Base-by-base conservation (phyloP, 768 basidiomycete genomes). In the Chalciporus chontae region DNA sequence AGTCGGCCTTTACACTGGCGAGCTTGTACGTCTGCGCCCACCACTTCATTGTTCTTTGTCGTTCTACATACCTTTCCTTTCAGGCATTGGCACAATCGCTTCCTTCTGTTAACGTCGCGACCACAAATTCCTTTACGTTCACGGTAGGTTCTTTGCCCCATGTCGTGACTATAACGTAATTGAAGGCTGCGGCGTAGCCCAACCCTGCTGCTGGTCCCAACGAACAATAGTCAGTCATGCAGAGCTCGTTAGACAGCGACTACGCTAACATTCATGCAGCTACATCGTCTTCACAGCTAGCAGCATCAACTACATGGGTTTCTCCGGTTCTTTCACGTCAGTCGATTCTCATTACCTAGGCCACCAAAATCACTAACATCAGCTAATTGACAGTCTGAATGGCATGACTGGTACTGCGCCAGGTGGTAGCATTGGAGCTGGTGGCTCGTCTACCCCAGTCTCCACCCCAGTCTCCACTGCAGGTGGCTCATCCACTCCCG, bases 1-100 rank as follows among this genome's bases (percentile, higher is more conserved):
- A 3, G 74, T 85, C 45, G 83, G 71, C 1, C 66, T 90, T 27
- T 89, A 78, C 54, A 74, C 73, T n/a, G 82, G 81, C 8, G 61
- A 76, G 8, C 62, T 72, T 67, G 84, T 83, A 50, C 43, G 75
- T 68, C 5, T 26, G 17, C 24, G 15, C 8, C 8, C 31, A 18
- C n/a, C n/a, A 21, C 40, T 23, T 31, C 37, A 29, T 40, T 43
- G 19, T n/a, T 23, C 21, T 27, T 31, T 32, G 42, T 36, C 9
- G 48, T 27, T 49, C 51, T 14, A 47, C 31, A 27, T 36, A 38
- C 21, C 6, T 37, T 15, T 46, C 34, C 4, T 40, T 38, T 5
- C 48, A 87, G 84, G 56, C 71, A 69, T 71, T 86, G 14, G 77
- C 77, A 1, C 86, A 88, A 60, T 69, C 73, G 29, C 73, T 87